phyloP scores from a whole-genome alignment of 192 early-diverging fungal genomes.

The Coemansia sp. region DNA sequence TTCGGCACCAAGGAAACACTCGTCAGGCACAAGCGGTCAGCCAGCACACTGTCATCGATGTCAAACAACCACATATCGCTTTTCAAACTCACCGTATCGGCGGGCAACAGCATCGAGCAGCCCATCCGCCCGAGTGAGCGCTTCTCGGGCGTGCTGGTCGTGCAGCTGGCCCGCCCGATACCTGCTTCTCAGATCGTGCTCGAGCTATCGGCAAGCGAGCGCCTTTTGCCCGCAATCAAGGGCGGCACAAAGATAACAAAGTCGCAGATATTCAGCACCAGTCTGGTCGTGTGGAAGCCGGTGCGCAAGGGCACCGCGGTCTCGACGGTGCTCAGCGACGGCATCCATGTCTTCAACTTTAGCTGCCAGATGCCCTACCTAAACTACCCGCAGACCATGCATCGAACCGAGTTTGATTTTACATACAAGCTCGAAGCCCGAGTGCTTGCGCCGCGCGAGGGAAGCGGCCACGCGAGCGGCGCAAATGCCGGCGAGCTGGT shows the following conservation, averaged over 20 bases:
- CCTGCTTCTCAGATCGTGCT: conserved; percentile 41
- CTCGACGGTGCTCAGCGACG: conserved; percentile 48
- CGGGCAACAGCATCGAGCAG: conserved; percentile 40
- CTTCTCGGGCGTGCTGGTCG: conserved; percentile 38
- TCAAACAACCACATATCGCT: conserved; percentile 21
- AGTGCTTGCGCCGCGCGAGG: conserved; percentile 24
- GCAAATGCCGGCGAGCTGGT: conserved; percentile 7
- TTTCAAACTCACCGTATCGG: conserved; percentile 43
- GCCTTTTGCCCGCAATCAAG: conserved; percentile 14
- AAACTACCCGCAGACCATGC: conserved; percentile 45
- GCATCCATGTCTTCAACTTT: conserved; percentile 48
- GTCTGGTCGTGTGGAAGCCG: conserved; percentile 38
- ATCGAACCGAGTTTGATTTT: conserved; percentile 26
- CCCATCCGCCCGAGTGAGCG: conserved; percentile 43
- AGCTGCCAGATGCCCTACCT: conserved; percentile 41
- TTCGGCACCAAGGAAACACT: conserved; percentile 6
- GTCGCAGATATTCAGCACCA: conserved; percentile 14
- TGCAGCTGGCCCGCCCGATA: conserved; percentile 37
- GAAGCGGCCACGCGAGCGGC: conserved; percentile 1
- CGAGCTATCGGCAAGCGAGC: conserved; percentile 28
- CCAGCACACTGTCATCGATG: conserved; percentile 10
- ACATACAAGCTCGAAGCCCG: conserved; percentile 21
- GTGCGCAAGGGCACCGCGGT: conserved; percentile 28
- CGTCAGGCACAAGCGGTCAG: conserved; percentile 19
- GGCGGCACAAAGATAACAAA: conserved; percentile 6